These are phyloP conservation scores for Ochromonas danica DNA, from an alignment of 108 stramenopile species.

Conservation along the genomic window DNA sequence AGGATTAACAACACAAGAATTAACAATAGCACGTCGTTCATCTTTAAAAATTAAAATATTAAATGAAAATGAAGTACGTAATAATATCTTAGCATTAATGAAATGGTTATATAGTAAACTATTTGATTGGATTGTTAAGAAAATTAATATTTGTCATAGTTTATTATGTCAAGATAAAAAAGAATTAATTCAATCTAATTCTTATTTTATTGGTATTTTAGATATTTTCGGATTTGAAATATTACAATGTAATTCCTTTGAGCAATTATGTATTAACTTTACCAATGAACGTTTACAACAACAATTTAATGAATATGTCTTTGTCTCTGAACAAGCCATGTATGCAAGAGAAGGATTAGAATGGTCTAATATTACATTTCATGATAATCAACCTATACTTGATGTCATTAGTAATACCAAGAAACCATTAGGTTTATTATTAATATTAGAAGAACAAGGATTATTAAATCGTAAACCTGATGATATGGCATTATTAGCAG, in stretches of 20 bases:
- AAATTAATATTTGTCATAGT: constrained; percentile 48
- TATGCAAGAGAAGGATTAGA: constrained; percentile 18
- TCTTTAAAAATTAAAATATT: constrained; percentile 18
- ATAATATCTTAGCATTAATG: constrained; percentile 40
- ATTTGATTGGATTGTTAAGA: constrained; percentile 53
- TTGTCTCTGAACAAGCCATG: constrained; percentile 12
- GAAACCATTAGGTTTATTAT: constrained; percentile 65
- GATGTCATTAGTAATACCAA: constrained; percentile 52
- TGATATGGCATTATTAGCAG: constrained; percentile 48
- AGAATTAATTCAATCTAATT: background rate
- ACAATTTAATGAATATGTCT: constrained; percentile 34
- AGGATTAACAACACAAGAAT: constrained; percentile 20
- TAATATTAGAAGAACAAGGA: constrained; percentile 73
- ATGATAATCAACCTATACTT: constrained; percentile 50
- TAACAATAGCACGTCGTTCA: background rate
- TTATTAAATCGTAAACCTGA: constrained; percentile 57
- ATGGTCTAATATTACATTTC: constrained; percentile 13
- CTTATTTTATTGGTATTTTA: constrained; percentile 40
- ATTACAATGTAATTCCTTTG: constrained; percentile 22
- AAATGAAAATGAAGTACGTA: background rate
- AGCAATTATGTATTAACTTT: constrained; percentile 32
- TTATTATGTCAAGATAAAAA: background rate
- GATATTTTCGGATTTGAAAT: constrained; percentile 48
- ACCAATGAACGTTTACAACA: constrained; percentile 30
- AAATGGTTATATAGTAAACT: constrained; percentile 57